phyloP scores from a whole-genome alignment of 495 filamentous ascomycete species.

The Monascus purpureus region DNA sequence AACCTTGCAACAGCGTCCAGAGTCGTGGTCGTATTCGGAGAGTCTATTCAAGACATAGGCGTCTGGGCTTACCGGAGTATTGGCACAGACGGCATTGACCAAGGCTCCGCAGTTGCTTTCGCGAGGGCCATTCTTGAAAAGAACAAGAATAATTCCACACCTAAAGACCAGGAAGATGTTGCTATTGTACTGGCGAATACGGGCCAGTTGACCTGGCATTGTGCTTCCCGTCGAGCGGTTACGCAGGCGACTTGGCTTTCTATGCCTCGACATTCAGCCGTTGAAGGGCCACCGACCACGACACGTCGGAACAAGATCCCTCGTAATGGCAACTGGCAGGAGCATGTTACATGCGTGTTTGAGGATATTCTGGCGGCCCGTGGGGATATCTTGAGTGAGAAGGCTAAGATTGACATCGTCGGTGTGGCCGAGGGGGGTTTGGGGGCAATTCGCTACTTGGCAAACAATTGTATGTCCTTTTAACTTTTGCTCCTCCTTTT shows the following conservation, averaged over 20 bases:
- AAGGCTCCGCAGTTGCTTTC: constrained; percentile 51
- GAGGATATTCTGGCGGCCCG: constrained; percentile 37
- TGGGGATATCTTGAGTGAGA: constrained; percentile 16
- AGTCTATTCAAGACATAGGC: constrained; percentile 56
- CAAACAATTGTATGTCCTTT: constrained; percentile 35
- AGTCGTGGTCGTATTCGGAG: constrained; percentile 62
- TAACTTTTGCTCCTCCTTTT: neutral
- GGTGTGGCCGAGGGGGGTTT: constrained; percentile 44
- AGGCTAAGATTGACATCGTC: constrained; percentile 49
- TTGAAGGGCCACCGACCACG: constrained; percentile 22
- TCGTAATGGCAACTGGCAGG: constrained; percentile 29
- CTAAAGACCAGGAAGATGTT: constrained; percentile 4
- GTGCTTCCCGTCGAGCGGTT: constrained; percentile 38
- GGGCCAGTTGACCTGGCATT: constrained; percentile 57
- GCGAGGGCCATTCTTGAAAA: constrained; percentile 32
- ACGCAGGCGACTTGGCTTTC: constrained; percentile 35
- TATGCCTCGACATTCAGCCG: constrained; percentile 40
- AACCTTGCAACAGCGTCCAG: constrained; percentile 44
- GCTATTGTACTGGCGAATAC: constrained; percentile 56
- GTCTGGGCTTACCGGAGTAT: constrained; percentile 56
- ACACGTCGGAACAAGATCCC: constrained; percentile 40
- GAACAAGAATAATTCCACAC: neutral
- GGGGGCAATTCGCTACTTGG: constrained; percentile 39
- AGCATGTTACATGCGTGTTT: constrained; percentile 54
- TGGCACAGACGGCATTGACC: constrained; percentile 43